A percentile compares a stretch with the other conserved stretches of the same genome.
phyloP scores from a whole-genome alignment of 768 basidiomycete species.

The Coprinopsis marcescibilis region DNA sequence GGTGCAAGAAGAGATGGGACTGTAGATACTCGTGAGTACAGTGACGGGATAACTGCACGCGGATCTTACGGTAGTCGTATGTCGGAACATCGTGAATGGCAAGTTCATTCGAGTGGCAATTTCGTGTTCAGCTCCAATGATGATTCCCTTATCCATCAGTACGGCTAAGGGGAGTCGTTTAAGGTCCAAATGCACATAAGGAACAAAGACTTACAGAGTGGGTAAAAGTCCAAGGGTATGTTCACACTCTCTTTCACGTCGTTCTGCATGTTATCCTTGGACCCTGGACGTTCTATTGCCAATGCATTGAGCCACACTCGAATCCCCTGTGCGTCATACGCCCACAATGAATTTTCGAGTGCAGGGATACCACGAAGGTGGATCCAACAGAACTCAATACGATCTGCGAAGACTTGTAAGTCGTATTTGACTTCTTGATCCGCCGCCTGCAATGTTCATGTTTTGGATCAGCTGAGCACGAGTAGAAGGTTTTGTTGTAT shows the following conservation, averaged over 20 bases:
- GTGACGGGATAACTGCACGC: background rate
- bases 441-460: slow-evolving; percentile 47
- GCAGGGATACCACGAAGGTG: slow-evolving; percentile 90
- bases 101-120: slow-evolving; percentile 66
- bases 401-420: slow-evolving; percentile 92
- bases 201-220: slow-evolving; percentile 63
- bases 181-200: background rate
- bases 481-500: slow-evolving; percentile 9
- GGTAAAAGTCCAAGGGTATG: slow-evolving; percentile 91
- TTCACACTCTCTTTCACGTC: slow-evolving; percentile 90
- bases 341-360: slow-evolving; percentile 97
- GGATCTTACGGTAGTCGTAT: slow-evolving; percentile 75
- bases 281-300: slow-evolving; percentile 65
- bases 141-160: slow-evolving; percentile 98
- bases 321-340: slow-evolving; percentile 85
- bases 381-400: slow-evolving; percentile 99
- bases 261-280: slow-evolving; percentile 29
- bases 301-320: slow-evolving; percentile 95
- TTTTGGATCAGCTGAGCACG: background rate
- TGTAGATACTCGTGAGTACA: slow-evolving; percentile 22
- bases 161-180: slow-evolving; percentile 55
- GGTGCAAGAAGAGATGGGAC: slow-evolving; percentile 94
- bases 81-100: slow-evolving; percentile 87
- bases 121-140: slow-evolving; percentile 94
- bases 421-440: slow-evolving; percentile 93